phyloP scores from a whole-genome alignment of 2,329 filamentous ascomycete species.

The Didymellaceae sp. region DNA sequence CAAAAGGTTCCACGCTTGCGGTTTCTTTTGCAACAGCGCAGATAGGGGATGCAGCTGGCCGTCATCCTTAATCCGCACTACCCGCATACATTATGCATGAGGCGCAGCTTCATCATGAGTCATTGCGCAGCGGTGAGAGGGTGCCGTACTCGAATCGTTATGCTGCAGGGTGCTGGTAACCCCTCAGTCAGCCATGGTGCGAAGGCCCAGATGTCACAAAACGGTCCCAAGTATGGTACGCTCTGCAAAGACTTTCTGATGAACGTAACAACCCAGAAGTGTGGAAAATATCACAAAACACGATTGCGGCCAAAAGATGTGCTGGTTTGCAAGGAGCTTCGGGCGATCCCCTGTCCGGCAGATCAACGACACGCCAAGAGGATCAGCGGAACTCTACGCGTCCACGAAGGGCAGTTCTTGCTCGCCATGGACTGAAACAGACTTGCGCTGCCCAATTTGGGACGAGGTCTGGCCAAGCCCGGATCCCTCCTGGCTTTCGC shows the following conservation, averaged over 20 bases:
- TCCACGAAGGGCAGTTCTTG: conserved; percentile 1
- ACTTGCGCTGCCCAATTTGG: neutral
- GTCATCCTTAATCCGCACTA: conserved; percentile 6
- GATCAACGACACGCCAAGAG: conserved; percentile 11
- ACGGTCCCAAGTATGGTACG: no score
- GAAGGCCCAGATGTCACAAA: neutral
- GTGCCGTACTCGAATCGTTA: conserved; percentile 2
- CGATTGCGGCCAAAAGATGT: conserved; percentile 1
- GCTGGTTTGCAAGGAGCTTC: conserved; percentile 3
- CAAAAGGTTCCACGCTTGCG: conserved; percentile 15
- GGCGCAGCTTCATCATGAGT: conserved; percentile 10
- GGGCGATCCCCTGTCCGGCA: conserved; percentile 2
- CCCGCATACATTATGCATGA: neutral
- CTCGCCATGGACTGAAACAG: conserved; percentile 7
- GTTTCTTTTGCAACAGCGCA: conserved; percentile 14
- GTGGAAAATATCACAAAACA: no score
- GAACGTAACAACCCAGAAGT: neutral
- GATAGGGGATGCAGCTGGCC: conserved; percentile 13
- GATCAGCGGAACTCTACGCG: conserved; percentile 9
- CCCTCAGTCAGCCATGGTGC: neutral
- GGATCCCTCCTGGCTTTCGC: conserved; percentile 6
- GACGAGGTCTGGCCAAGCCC: conserved; percentile 11
- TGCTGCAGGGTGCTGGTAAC: neutral
- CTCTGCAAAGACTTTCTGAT: neutral
- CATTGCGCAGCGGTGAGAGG: conserved; percentile 8